A percentile compares a stretch with the other conserved stretches of the same genome.
Conservation (phyloP, 805 yeast species). For the Cyberlindnera americana region DNA sequence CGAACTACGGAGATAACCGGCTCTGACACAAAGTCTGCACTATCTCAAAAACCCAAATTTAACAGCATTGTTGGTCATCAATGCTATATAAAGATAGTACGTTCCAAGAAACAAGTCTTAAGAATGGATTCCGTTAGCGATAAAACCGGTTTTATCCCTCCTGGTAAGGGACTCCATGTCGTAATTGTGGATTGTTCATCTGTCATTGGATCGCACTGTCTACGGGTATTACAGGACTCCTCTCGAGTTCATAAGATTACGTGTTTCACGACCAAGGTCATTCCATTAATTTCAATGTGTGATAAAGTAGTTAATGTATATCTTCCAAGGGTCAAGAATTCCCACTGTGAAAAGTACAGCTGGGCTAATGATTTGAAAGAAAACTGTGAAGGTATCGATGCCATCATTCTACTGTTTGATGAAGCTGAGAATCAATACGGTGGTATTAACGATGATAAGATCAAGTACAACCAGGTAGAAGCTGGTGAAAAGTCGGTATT, state of each 20-base stretch:
- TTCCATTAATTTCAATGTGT: constrained; percentile 1
- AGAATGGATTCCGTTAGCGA: too few relatives aligned
- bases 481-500: too few relatives aligned
- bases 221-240: neutral
- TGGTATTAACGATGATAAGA: neutral
- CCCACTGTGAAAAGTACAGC: neutral
- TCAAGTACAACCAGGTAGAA: too few relatives aligned
- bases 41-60: too few relatives aligned
- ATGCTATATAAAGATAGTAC: too few relatives aligned
- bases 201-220: constrained; percentile 2
- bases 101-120: too few relatives aligned
- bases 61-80: too few relatives aligned
- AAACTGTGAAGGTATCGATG: constrained; percentile 1
- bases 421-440: neutral
- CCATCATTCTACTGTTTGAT: constrained; percentile 5
- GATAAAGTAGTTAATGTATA: neutral
- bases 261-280: neutral
- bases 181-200: constrained; percentile 6
- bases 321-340: neutral
- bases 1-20: too few relatives aligned
- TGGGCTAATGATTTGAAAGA: neutral
- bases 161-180: neutral
- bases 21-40: too few relatives aligned
- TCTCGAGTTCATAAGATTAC: neutral
- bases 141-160: neutral